Base-by-base conservation (phyloP, 805 yeast species). In the Priceomyces fermenticarens region DNA sequence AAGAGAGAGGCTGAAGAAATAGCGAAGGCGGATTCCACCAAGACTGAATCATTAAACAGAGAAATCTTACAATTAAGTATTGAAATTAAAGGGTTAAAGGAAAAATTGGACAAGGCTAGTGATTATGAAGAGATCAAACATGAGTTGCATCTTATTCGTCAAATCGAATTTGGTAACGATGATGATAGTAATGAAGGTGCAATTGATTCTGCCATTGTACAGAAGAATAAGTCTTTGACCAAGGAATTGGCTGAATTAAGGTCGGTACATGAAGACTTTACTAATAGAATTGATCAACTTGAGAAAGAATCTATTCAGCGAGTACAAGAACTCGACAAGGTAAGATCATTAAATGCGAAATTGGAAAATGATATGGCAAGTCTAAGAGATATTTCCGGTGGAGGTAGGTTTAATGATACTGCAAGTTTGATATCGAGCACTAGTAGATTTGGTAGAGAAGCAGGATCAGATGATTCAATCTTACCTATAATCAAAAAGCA, bases 401-500 rank as follows among this genome's bases (percentile, higher is more conserved):
- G 67, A 30, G 61, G 58, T 33, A 81, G 77, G 43, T 70, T 70
- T 51, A 77, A 78, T 69, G 85, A 80, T 45, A 77, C 81, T 8
- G 77, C 78, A 66, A 80, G 88, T 51, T 69, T 84, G 70, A 75
- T 84, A 36, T 84, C 90, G 3, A 82, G 83, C 4, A 57, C 60
- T 9, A 54, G 58, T 13, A 41, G 56, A 41, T 53, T 63, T 3
- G 47, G 55, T 8, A 55, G 80, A 50, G 61, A 65, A 40, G 46
- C 44, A 41, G 62, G 61, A 20, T 38, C 39, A 14, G 48, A 47
- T 9, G 55, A 70, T 10, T 75, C 81, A 3, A 78, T 90, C 23
- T 62, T 91, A 38, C 95, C 95, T 1, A 88, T 91, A 39, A 80
- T 93, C 23, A 89, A 97, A 10, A 90, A 91, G 56, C 99, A 91